A percentile compares a stretch with the other conserved stretches of the same genome.
These are phyloP conservation scores for Choiromyces venosus DNA, from an alignment of 495 filamentous ascomycete species.

Conservation along the genomic window DNA sequence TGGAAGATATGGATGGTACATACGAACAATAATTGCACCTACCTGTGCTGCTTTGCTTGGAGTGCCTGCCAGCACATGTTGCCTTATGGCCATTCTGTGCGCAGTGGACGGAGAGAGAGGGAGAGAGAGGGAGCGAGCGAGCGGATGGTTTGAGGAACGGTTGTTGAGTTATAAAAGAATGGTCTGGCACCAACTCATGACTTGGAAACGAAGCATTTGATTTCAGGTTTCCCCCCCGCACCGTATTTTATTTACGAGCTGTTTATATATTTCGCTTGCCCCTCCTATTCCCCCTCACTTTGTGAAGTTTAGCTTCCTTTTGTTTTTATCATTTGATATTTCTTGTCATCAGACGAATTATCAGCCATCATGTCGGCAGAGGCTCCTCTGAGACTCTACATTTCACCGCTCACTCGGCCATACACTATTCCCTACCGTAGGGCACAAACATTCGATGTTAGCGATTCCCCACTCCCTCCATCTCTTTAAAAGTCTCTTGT, in stretches of 20 bases:
- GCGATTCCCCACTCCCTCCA: neutral
- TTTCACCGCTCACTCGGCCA: neutral
- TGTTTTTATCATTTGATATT: neutral
- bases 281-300: neutral
- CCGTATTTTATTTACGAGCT: neutral
- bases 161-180: neutral
- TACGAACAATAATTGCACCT: neutral
- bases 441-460: constrained; percentile 5
- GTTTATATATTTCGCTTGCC: neutral
- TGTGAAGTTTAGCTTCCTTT: neutral
- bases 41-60: neutral
- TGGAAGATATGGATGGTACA: neutral
- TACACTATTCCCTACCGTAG: neutral
- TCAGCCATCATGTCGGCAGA: neutral
- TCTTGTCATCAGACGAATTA: neutral
- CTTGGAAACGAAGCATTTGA: neutral
- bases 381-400: constrained; percentile 1
- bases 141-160: neutral
- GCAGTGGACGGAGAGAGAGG: neutral
- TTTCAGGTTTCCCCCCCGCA: neutral
- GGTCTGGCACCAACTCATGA: neutral
- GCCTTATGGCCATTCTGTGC: neutral
- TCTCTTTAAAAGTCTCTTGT: neutral
- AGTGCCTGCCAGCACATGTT: constrained; percentile 1
- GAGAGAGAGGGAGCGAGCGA: neutral